A percentile compares a stretch with the other conserved stretches of the same genome.
Conservation (phyloP, 768 basidiomycete genomes). For the Hemileccinum impolitum region DNA sequence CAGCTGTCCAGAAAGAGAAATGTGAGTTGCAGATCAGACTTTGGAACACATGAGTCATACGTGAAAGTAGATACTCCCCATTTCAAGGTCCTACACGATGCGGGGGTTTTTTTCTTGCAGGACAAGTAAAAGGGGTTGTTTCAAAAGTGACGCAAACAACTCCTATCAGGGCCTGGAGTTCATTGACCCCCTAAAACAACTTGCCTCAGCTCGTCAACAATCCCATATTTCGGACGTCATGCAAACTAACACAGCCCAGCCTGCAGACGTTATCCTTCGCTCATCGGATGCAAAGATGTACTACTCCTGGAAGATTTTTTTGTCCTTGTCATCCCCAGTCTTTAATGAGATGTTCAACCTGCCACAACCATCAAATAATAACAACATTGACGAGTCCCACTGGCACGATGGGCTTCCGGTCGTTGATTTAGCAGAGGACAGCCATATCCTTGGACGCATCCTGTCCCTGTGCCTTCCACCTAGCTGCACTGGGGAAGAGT, state of each 20-base stretch:
- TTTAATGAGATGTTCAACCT: conserved; percentile 16
- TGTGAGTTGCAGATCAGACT: no score
- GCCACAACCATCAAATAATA: conserved; percentile 2
- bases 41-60: no score
- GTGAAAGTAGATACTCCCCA: no score
- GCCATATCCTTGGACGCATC: conserved; percentile 4
- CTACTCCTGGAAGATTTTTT: conserved; percentile 6
- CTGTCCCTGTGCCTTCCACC: conserved; percentile 11
- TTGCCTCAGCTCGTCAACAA: background rate
- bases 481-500: background rate
- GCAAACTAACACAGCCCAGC: conserved; percentile 1
- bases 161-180: no score
- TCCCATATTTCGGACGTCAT: conserved; percentile 1
- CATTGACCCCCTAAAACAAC: conserved; percentile 1
- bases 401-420: background rate
- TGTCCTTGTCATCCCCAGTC: conserved; percentile 11
- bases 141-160: no score
- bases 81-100: no score
- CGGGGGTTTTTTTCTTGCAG: no score
- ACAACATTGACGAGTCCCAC: background rate
- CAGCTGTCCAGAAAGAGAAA: no score
- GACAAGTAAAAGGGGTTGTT: no score
- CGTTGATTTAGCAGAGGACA: conserved; percentile 13
- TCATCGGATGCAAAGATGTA: conserved; percentile 8
- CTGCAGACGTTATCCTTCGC: conserved; percentile 15